These are phyloP conservation scores for Phlegmacium glaucopus DNA, from an alignment of 768 basidiomycete species.

Conservation along the genomic window DNA sequence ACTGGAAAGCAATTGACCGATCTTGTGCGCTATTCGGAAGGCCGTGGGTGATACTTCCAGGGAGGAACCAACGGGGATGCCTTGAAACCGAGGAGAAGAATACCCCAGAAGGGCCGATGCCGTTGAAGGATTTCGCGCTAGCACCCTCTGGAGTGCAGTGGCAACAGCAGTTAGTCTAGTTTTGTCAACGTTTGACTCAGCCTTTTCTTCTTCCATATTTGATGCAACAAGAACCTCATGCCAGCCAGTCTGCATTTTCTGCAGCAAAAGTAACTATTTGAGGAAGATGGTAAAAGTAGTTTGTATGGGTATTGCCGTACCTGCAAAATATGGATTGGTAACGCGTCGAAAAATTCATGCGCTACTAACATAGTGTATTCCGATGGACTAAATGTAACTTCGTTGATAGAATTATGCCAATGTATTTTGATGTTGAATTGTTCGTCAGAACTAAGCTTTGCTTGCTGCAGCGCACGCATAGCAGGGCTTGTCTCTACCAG, in stretches of 20 bases:
- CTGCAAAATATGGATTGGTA: conserved; percentile 89
- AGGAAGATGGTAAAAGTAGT: background rate
- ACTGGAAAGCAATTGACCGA: conserved; percentile 59
- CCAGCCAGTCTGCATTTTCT: conserved; percentile 83
- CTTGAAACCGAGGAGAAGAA: conserved; percentile 67
- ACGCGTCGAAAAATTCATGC: conserved; percentile 97
- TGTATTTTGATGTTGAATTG: conserved; percentile 38
- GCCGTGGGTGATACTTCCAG: conserved; percentile 79
- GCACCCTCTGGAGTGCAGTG: conserved; percentile 53
- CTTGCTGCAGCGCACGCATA: conserved; percentile 62
- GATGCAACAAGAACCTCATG: conserved; percentile 78
- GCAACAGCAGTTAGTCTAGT: background rate
- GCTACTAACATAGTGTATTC: conserved; percentile 85
- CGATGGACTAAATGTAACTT: conserved; percentile 48
- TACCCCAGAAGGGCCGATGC: conserved; percentile 53
- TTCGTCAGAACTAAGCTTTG: conserved; percentile 38
- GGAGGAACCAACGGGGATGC: conserved; percentile 63
- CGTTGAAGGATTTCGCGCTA: conserved; percentile 53
- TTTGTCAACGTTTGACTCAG: conserved; percentile 8
- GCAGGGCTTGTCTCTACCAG: conserved; percentile 79
- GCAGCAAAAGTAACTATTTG: background rate
- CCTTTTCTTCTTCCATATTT: conserved; percentile 18
- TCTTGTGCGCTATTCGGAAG: conserved; percentile 61
- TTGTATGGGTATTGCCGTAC: conserved; percentile 34
- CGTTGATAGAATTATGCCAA: conserved; percentile 76